phyloP scores from a whole-genome alignment of 345 rosid genomes.

The Moricandia arvensis region DNA sequence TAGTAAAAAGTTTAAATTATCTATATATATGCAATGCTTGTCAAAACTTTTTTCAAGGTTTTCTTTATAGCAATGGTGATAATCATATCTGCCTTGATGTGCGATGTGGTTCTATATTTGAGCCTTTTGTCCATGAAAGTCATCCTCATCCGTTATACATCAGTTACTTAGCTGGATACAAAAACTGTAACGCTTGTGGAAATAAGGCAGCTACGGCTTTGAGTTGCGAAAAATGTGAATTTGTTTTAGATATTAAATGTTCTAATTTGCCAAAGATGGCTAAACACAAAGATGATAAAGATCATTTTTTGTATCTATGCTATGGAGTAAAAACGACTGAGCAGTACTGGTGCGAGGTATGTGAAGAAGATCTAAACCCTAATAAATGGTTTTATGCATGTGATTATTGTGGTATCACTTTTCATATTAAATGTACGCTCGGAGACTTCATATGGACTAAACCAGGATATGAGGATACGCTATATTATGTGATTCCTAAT shows the following conservation, averaged over 20 bases:
- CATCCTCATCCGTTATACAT: background rate
- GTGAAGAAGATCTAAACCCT: background rate
- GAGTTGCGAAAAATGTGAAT: background rate
- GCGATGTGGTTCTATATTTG: background rate
- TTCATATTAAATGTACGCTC: background rate
- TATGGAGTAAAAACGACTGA: background rate
- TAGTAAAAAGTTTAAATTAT: too few relatives aligned
- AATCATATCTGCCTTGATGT: background rate
- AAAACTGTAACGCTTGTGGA: background rate
- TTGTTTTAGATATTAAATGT: background rate
- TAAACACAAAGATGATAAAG: background rate
- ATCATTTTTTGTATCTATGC: background rate
- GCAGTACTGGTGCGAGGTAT: background rate
- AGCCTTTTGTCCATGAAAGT: background rate
- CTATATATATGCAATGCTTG: background rate
- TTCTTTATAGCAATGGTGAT: background rate
- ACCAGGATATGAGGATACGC: background rate
- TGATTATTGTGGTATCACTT: background rate
- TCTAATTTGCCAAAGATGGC: background rate
- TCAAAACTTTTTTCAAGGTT: background rate
- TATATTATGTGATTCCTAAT: background rate
- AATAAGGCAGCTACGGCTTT: background rate
- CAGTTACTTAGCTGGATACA: background rate
- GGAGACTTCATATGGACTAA: background rate
- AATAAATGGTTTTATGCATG: background rate